These are phyloP conservation scores for Hsuehochloa calcarea DNA, from an alignment of 176 grass and related monocot genomes.

Conservation along the genomic window DNA sequence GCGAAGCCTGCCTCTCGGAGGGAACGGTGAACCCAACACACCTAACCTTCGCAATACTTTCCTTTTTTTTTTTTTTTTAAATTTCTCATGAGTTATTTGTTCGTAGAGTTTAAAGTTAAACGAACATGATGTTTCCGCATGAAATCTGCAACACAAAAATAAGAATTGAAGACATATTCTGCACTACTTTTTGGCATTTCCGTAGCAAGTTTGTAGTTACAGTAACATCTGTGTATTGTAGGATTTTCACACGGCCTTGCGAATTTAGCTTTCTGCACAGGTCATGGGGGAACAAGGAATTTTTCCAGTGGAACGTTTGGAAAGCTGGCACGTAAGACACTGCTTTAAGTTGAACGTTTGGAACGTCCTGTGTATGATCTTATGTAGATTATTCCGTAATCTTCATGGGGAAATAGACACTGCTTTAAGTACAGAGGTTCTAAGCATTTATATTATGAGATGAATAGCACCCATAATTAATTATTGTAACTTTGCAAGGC, in stretches of 20 bases:
- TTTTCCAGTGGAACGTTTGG: slow-evolving; percentile 20
- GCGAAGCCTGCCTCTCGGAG: background rate
- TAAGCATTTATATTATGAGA: background rate
- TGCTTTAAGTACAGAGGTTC: background rate
- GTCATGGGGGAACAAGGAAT: slow-evolving; percentile 12
- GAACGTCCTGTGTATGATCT: background rate
- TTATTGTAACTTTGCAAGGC: background rate
- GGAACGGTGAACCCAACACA: background rate
- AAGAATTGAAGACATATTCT: background rate
- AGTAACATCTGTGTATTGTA: background rate
- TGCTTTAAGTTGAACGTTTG: slow-evolving; percentile 6
- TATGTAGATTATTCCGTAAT: background rate
- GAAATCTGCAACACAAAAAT: background rate
- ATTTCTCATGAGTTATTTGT: background rate
- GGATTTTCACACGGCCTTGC: slow-evolving; percentile 38
- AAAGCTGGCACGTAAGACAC: slow-evolving; percentile 45
- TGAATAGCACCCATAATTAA: background rate
- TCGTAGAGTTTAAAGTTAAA: background rate
- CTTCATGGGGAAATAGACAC: background rate
- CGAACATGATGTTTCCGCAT: background rate
- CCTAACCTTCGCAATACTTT: background rate
- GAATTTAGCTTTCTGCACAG: slow-evolving; percentile 22
- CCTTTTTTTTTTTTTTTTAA: too few relatives aligned
- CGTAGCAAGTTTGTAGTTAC: background rate
- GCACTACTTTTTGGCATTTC: background rate